Evolutionary conservation across 176 grass and related monocot genomes (phyloP), one percentile per base, ranked within the genome.

Genomic region (Aegilops sharonensis): DNA sequence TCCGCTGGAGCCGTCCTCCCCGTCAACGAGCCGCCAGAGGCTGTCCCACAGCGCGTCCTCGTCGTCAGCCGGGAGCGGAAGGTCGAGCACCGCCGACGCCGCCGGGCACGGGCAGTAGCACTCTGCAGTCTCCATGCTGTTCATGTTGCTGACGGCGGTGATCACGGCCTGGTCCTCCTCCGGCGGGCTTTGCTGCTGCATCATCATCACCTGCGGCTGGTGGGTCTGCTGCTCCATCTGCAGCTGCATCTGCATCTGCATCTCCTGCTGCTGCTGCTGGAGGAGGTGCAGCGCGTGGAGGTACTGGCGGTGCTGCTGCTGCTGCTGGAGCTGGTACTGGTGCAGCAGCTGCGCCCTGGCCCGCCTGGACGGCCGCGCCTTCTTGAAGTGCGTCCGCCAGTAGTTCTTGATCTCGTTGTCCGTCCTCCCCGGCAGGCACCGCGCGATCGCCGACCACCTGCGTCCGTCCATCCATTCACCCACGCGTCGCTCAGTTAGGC

Each of bases 321-420:
- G 77, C 70, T 91, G 86, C 77, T 91, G 77, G 2, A 65, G 63
- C 82, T 88, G 90, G 82, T 88, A 88, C 82, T 91, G 90, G 78
- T 91, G 86, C 12, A 91, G 90, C 70, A 85, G 82, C 90, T 88
- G 90, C 54, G 90, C 90, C 82, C 90, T 87, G 39, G 72, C 86
- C 5, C 90, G 82, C 71, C 90, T 73, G 12, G 90, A 88, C 86
- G 90, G 86, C 64, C 90, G 63, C 24, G 82, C 90, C 89, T 91
- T 94, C 90, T 99, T 96, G 92, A 96, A 99, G 87, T 99, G 94
- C 24, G 97, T 99, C 82, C 97, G 63, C 97, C 97, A 99, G 92
- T 99, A 99, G 94, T 99, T 99, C 90, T 99, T 99, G 87, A 99
- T 99, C 97, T 99, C 94, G 88, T 99, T 99, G 83, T 99, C 97